phyloP scores from a whole-genome alignment of 2,329 filamentous ascomycete species.

The Phyllosticta capitalensis region DNA sequence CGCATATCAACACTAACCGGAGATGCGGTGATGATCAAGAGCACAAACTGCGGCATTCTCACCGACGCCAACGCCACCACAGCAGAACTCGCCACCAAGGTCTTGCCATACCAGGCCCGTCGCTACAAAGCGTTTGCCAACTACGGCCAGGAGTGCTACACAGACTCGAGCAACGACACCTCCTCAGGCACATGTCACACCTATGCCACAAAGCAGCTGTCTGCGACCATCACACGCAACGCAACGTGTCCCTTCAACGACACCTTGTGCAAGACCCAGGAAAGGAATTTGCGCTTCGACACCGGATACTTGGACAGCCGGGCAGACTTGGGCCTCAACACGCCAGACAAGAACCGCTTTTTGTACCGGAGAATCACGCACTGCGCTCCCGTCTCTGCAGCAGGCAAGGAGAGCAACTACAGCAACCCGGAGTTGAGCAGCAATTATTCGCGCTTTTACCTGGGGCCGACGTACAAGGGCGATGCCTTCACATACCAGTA shows the following conservation, averaged over 20 bases:
- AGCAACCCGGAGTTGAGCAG: background rate
- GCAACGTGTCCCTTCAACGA: constrained; percentile 13
- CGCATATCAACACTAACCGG: constrained; percentile 2
- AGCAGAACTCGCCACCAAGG: background rate
- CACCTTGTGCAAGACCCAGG: constrained; percentile 9
- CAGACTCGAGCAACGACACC: background rate
- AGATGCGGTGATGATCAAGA: constrained; percentile 3
- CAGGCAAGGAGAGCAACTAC: background rate
- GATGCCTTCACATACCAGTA: constrained; percentile 2
- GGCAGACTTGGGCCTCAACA: constrained; percentile 18
- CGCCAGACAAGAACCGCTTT: constrained; percentile 11
- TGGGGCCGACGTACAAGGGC: background rate
- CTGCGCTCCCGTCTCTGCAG: constrained; percentile 12
- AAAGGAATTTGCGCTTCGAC: constrained; percentile 14
- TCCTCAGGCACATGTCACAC: constrained; percentile 1
- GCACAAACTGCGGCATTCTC: background rate
- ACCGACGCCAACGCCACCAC: background rate
- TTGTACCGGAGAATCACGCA: background rate
- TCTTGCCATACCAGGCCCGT: background rate
- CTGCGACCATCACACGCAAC: constrained; percentile 4
- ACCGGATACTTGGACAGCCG: constrained; percentile 16
- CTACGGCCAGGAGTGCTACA: constrained; percentile 5
- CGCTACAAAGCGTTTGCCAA: background rate
- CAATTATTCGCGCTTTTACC: constrained; percentile 6
- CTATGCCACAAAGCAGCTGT: constrained; percentile 6